These are phyloP conservation scores for Przewalskia tangutica DNA, from an alignment of 257 asterid species.

Conservation along the genomic window DNA sequence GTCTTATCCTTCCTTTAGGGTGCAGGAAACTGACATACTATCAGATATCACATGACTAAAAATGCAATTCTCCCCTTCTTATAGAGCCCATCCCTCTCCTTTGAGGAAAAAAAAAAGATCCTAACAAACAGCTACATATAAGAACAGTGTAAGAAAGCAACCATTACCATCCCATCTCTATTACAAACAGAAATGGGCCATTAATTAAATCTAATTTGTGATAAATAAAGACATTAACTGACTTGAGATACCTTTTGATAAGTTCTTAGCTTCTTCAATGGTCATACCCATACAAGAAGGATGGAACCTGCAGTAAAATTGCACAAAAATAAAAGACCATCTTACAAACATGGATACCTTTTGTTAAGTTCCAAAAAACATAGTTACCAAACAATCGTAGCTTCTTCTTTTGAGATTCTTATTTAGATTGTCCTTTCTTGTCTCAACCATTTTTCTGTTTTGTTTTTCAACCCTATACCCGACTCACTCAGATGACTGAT, in stretches of 20 bases:
- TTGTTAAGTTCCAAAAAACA: background rate
- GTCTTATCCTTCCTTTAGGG: background rate
- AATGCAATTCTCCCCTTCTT: background rate
- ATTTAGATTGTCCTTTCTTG: background rate
- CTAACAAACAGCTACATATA: background rate
- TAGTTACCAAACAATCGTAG: background rate
- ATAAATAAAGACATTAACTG: background rate
- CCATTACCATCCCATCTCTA: background rate
- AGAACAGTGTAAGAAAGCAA: slow-evolving; percentile 1
- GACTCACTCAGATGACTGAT: background rate
- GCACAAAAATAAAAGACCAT: background rate
- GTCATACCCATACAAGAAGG: slow-evolving; percentile 71
- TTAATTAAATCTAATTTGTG: background rate
- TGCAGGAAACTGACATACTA: background rate
- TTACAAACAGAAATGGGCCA: background rate
- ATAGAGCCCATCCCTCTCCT: background rate
- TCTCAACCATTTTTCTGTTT: background rate
- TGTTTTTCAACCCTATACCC: background rate
- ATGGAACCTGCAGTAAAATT: slow-evolving; percentile 57
- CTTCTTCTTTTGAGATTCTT: background rate
- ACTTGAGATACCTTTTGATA: slow-evolving; percentile 31
- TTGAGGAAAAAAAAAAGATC: background rate
- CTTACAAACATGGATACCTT: background rate
- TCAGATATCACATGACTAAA: background rate
- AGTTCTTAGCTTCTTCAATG: slow-evolving; percentile 29